Evolutionary conservation across 805 yeast species (phyloP).

Genomic region (Ogataea wickerhamii): DNA sequence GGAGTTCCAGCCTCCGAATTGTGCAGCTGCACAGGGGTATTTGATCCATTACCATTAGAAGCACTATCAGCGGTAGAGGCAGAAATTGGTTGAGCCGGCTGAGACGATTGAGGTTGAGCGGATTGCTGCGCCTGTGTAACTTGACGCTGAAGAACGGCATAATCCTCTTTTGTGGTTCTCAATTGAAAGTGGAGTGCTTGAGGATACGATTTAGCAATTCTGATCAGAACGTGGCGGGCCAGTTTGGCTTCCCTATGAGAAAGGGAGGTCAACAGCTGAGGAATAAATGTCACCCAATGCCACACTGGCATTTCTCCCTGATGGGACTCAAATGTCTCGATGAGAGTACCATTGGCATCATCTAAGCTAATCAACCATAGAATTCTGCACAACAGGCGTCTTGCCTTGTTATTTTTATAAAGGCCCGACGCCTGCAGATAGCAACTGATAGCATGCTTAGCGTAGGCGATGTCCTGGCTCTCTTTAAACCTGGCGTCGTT

Average conservation of each 20-base stretch:
- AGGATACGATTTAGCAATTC: constrained; percentile 95
- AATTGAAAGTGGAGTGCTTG: constrained; percentile 96
- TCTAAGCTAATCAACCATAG: constrained; percentile 92
- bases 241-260: constrained; percentile 88
- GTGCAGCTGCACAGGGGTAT: constrained; percentile 1
- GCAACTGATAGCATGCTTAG: constrained; percentile 92
- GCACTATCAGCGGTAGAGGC: constrained; percentile 3
- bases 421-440: constrained; percentile 97
- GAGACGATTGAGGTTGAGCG: constrained; percentile 13
- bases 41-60: constrained; percentile 1
- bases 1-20: constrained; percentile 1
- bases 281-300: constrained; percentile 98
- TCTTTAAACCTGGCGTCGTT: constrained; percentile 86
- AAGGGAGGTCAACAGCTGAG: constrained; percentile 84
- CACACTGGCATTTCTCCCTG: constrained; percentile 97
- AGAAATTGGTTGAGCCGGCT: constrained; percentile 4
- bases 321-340: constrained; percentile 85
- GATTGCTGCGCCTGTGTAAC: constrained; percentile 31
- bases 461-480: constrained; percentile 72
- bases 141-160: constrained; percentile 81
- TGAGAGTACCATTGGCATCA: constrained; percentile 73
- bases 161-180: constrained; percentile 93
- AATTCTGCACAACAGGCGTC: constrained; percentile 83
- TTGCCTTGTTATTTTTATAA: constrained; percentile 87
- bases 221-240: constrained; percentile 81